phyloP scores from a whole-genome alignment of 1,284 basidiomycete species.

The Trametes versicolor region DNA sequence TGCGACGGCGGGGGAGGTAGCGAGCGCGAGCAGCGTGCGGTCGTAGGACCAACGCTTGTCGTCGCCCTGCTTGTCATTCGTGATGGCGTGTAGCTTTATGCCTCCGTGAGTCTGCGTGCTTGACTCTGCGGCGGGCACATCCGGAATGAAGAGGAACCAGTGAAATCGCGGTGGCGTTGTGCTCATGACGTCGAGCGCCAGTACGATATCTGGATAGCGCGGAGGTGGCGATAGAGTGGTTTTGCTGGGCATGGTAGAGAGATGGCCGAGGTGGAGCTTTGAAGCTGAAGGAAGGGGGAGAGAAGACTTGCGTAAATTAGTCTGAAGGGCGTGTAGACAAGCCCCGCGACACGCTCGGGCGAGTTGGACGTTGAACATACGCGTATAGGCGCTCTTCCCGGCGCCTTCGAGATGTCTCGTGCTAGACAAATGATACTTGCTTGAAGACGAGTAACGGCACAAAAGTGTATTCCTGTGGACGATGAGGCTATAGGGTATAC shows the following conservation, averaged over 20 bases:
- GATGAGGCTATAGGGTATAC: not conserved
- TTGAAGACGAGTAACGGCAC: too few species aligned
- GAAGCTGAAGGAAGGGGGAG: too few species aligned
- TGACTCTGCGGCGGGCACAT: not conserved
- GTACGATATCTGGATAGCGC: slow-evolving; percentile 22
- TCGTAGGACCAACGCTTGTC: slow-evolving; percentile 21
- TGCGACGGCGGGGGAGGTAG: slow-evolving; percentile 19
- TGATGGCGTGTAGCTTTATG: slow-evolving; percentile 26
- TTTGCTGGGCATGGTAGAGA: slow-evolving; percentile 5
- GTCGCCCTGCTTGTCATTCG: slow-evolving; percentile 24
- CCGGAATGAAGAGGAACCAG: slow-evolving; percentile 29
- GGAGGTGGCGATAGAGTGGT: slow-evolving; percentile 15
- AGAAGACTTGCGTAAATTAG: too few species aligned
- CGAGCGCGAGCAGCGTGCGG: slow-evolving; percentile 16
- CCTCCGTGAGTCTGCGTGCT: not conserved
- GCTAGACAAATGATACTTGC: not conserved
- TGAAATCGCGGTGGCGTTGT: slow-evolving; percentile 27
- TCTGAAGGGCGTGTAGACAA: not conserved
- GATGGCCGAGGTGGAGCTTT: too few species aligned
- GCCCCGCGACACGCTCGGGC: not conserved
- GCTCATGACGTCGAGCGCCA: slow-evolving; percentile 29
- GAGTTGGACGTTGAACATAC: not conserved
- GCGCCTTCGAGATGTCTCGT: not conserved
- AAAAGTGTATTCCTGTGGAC: not conserved
- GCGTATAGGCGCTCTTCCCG: too few species aligned